Percentiles rank a stretch among this genome's conserved stretches.
Evolutionary conservation across 2,329 filamentous ascomycete genomes (phyloP).

Genomic region (Penicillium sp.): DNA sequence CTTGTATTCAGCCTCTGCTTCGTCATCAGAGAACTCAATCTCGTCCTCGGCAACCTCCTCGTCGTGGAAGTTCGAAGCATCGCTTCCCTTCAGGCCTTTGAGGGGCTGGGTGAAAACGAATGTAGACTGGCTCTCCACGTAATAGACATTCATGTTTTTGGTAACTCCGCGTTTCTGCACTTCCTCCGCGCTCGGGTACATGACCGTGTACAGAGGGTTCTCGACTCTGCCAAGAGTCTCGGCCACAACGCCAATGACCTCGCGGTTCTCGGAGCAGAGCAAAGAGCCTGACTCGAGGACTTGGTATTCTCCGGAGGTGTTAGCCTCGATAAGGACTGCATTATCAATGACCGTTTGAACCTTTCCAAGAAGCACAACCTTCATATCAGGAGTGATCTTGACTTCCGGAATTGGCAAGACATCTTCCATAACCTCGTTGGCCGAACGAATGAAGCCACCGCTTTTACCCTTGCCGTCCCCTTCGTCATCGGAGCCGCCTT

Average conservation of each 20-base stretch:
- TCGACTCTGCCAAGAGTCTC: slow-evolving; percentile 85
- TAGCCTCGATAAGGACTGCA: slow-evolving; percentile 74
- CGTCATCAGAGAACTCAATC: slow-evolving; percentile 94
- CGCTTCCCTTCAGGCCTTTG: slow-evolving; percentile 77
- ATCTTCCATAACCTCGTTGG: slow-evolving; percentile 71
- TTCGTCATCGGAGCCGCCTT: slow-evolving; percentile 77
- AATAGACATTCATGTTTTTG: slow-evolving; percentile 72
- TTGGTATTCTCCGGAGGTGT: slow-evolving; percentile 74
- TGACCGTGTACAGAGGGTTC: slow-evolving; percentile 80
- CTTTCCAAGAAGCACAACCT: slow-evolving; percentile 70
- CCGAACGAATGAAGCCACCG: slow-evolving; percentile 64
- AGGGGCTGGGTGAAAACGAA: slow-evolving; percentile 86
- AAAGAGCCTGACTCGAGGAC: slow-evolving; percentile 83
- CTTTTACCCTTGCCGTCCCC: slow-evolving; percentile 53
- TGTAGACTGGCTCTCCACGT: slow-evolving; percentile 72
- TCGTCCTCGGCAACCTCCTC: slow-evolving; percentile 86
- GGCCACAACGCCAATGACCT: slow-evolving; percentile 75
- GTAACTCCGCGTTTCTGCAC: slow-evolving; percentile 65
- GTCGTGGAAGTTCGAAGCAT: slow-evolving; percentile 92
- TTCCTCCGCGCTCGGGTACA: slow-evolving; percentile 68
- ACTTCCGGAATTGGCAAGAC: slow-evolving; percentile 72
- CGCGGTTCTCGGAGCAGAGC: slow-evolving; percentile 72
- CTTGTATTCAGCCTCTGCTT: slow-evolving; percentile 84
- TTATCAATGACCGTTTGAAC: slow-evolving; percentile 78
- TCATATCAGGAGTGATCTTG: slow-evolving; percentile 71